Percentiles rank a stretch among this genome's conserved stretches.
Conservation (phyloP, 2,329 filamentous ascomycete species). For the Byssoonygena ceratinophila region DNA sequence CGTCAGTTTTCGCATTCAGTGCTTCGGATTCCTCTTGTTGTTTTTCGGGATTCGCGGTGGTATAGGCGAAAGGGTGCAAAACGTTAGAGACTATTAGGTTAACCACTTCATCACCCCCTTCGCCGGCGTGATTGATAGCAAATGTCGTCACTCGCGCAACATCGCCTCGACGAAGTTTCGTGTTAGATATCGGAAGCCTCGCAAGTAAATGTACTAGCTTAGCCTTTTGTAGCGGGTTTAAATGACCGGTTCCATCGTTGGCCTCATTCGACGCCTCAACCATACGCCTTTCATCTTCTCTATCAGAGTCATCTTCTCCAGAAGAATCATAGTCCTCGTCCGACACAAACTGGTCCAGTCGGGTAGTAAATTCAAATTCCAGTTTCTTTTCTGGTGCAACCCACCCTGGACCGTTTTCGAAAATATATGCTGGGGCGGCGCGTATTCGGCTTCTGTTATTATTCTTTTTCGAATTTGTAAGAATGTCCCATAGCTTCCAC, state of each 20-base stretch:
- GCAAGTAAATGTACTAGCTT: slow-evolving; percentile 76
- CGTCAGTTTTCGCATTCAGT: slow-evolving; percentile 23
- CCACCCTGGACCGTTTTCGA: slow-evolving; percentile 71
- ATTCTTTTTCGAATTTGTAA: slow-evolving; percentile 51
- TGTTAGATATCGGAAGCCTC: slow-evolving; percentile 64
- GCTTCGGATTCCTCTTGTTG: slow-evolving; percentile 16
- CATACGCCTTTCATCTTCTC: slow-evolving; percentile 36
- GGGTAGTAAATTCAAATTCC: slow-evolving; percentile 70
- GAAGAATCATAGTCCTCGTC: slow-evolving; percentile 79
- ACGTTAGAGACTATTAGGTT: slow-evolving; percentile 77
- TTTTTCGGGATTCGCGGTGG: slow-evolving; percentile 53
- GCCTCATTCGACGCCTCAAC: slow-evolving; percentile 36
- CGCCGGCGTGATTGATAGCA: slow-evolving; percentile 74
- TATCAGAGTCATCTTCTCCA: slow-evolving; percentile 61
- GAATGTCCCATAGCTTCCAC: slow-evolving; percentile 77
- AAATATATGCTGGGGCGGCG: slow-evolving; percentile 48
- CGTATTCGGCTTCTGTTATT: slow-evolving; percentile 20
- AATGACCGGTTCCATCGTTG: slow-evolving; percentile 50
- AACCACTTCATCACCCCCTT: slow-evolving; percentile 84
- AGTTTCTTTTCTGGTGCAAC: slow-evolving; percentile 60
- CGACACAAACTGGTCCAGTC: slow-evolving; percentile 66
- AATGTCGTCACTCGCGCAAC: slow-evolving; percentile 78
- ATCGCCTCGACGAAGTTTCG: slow-evolving; percentile 69
- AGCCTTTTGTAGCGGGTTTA: slow-evolving; percentile 74
- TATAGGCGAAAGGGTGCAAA: slow-evolving; percentile 62